Evolutionary conservation across 2,329 filamentous ascomycete species (phyloP).

Genomic region (Gremmenia infestans): DNA sequence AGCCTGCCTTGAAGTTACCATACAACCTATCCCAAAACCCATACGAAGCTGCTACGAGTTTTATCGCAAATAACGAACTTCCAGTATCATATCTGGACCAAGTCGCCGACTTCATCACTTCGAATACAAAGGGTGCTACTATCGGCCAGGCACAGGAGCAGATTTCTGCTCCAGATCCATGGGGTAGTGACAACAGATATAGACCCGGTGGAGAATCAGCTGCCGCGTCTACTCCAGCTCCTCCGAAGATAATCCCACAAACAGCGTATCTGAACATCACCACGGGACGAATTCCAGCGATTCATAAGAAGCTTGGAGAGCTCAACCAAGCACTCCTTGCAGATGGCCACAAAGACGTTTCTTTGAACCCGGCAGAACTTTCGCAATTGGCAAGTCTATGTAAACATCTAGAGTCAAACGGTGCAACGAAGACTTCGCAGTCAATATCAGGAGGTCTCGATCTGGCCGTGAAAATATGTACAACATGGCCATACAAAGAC

Average conservation of each 20-base stretch:
- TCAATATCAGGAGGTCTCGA: slow-evolving; percentile 52
- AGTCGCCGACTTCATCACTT: slow-evolving; percentile 85
- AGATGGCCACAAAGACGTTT: slow-evolving; percentile 66
- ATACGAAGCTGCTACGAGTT: slow-evolving; percentile 86
- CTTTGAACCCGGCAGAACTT: slow-evolving; percentile 69
- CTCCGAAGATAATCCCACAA: slow-evolving; percentile 65
- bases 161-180: slow-evolving; percentile 56
- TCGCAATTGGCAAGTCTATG: slow-evolving; percentile 56
- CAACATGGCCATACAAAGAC: slow-evolving; percentile 73
- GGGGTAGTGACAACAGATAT: slow-evolving; percentile 74
- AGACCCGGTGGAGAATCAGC: slow-evolving; percentile 61
- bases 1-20: slow-evolving; percentile 86
- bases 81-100: slow-evolving; percentile 84
- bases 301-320: slow-evolving; percentile 71
- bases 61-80: slow-evolving; percentile 83
- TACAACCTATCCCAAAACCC: slow-evolving; percentile 91
- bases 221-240: slow-evolving; percentile 31
- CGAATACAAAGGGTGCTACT: slow-evolving; percentile 82
- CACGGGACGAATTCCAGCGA: slow-evolving; percentile 63
- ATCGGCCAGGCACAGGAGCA: slow-evolving; percentile 57
- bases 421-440: slow-evolving; percentile 34
- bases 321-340: slow-evolving; percentile 70
- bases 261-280: slow-evolving; percentile 74
- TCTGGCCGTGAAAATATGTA: slow-evolving; percentile 66
- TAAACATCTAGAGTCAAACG: slow-evolving; percentile 54